phyloP scores from a whole-genome alignment of 441 rosid species.

The Gossypium davidsonii region DNA sequence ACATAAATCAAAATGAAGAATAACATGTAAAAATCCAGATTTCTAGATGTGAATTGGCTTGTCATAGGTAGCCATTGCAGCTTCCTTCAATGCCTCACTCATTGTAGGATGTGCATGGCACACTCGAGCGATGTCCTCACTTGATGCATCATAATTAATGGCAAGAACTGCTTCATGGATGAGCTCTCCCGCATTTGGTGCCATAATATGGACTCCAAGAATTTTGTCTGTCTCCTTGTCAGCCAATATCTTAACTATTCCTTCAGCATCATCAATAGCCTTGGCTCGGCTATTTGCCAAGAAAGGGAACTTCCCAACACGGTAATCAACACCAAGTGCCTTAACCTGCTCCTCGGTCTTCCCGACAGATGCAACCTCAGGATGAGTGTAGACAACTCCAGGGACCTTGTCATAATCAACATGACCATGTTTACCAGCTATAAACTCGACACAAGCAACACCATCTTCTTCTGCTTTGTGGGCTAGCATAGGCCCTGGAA shows the following conservation, averaged over 20 bases:
- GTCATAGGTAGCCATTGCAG: conserved; percentile 98
- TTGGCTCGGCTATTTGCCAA: conserved; percentile 96
- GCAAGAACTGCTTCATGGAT: conserved; percentile 94
- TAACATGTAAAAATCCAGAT: background rate
- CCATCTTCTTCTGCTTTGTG: conserved; percentile 99
- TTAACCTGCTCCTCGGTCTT: conserved; percentile 97
- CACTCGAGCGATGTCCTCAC: conserved; percentile 93
- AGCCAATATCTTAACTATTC: conserved; percentile 81
- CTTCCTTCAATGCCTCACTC: conserved; percentile 99
- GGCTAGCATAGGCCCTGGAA: conserved; percentile 97
- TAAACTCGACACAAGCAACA: conserved; percentile 87
- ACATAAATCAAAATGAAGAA: conserved; percentile 13
- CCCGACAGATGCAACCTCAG: conserved; percentile 95
- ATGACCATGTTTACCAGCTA: conserved; percentile 96
- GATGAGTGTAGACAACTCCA: conserved; percentile 93
- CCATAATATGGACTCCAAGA: conserved; percentile 91
- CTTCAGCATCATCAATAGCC: conserved; percentile 92
- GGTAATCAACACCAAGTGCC: conserved; percentile 61
- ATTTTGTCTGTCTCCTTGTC: conserved; percentile 94
- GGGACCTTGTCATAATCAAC: conserved; percentile 97
- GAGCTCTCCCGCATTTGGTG: conserved; percentile 93
- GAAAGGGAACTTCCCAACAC: conserved; percentile 95
- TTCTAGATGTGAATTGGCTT: conserved; percentile 89
- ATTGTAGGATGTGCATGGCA: conserved; percentile 99
- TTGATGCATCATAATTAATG: conserved; percentile 72